Evolutionary conservation across 2,329 filamentous ascomycete genomes (phyloP), one percentile per base, ranked within the genome.

Genomic region (Canariomyces notabilis): DNA sequence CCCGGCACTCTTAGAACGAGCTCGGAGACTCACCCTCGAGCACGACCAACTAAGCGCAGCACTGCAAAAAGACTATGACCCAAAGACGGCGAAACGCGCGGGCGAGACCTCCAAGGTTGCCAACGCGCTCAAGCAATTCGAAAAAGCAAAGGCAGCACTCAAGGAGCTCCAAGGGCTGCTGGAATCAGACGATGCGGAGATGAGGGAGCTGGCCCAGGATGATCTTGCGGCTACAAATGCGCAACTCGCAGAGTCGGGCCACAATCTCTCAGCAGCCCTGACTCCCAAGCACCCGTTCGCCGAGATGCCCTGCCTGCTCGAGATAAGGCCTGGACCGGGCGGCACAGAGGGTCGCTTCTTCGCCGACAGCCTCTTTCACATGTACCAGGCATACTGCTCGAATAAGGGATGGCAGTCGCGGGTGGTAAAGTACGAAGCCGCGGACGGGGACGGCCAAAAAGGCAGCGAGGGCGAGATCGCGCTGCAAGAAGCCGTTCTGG

Each of bases 301-400:
- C 23, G 79, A 89, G 52, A 77, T 97, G 57, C 89, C 90, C 43
- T 97, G 91, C 65, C 76, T 98, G 53, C 69, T 98, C 34, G 93
- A 98, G 68, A 86, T 98, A 49, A 80, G 90, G 1, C 93, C 93
- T 0, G 93, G 93, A 0, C 90, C 89, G 0, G 93, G 93, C 31
- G 93, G 93, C 2, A 82, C 89, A 47, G 93, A 98, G 68, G 90
- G 91, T 2, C 83, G 88, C 0, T 82, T 95, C 52, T 98, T 98
- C 58, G 89, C 90, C 11, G 86, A 87, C 44, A 82, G 93, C 42
- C 68, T 98, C 6, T 80, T 95, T 57, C 81, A 83, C 56, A 97
- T 98, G 93, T 98, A 98, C 69, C 79, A 81, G 54, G 71, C 73
- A 1, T 89, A 89, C 59, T 95, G 90, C 66, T 70, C 77, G 39